Evolutionary conservation across 371 early-diverging fungal species (phyloP).

Genomic region (Batkoa obscura): DNA sequence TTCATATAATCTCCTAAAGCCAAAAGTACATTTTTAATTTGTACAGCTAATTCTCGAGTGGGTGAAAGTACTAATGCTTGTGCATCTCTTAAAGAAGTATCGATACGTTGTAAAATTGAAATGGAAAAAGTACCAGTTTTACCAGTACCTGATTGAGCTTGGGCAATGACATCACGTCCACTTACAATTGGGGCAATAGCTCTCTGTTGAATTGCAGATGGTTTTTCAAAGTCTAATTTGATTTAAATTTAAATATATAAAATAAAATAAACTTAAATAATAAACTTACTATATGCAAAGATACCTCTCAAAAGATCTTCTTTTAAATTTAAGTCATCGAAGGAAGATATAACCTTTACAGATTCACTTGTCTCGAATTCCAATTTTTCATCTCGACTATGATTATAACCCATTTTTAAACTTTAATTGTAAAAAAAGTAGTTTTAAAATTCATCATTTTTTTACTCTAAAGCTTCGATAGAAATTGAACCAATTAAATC

Average conservation of each 20-base stretch:
- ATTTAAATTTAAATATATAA: neutral
- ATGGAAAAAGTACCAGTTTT: conserved; percentile 99
- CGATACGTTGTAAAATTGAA: conserved; percentile 86
- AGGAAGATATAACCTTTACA: conserved; percentile 58
- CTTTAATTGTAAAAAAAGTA: too few species aligned
- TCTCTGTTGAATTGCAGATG: conserved; percentile 96
- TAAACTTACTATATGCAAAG: conserved; percentile 69
- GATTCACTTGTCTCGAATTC: conserved; percentile 43
- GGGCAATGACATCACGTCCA: conserved; percentile 95
- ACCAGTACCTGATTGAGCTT: conserved; percentile 99
- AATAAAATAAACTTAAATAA: neutral
- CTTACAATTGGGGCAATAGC: conserved; percentile 88
- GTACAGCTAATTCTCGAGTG: conserved; percentile 98
- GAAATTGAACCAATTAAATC: too few species aligned
- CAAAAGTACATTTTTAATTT: conserved; percentile 85
- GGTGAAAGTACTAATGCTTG: conserved; percentile 97
- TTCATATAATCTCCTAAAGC: conserved; percentile 90
- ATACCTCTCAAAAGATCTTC: conserved; percentile 93
- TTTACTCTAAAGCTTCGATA: too few species aligned
- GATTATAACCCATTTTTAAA: conserved; percentile 9
- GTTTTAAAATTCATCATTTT: too few species aligned
- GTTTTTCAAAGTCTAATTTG: conserved; percentile 54
- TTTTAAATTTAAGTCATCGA: conserved; percentile 83
- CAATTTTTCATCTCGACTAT: conserved; percentile 31
- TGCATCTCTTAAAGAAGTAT: conserved; percentile 58